A percentile compares a stretch with the other conserved stretches of the same genome.
Evolutionary conservation across 164 flowering plant species (phyloP).

Genomic region (Vitis cinerea): DNA sequence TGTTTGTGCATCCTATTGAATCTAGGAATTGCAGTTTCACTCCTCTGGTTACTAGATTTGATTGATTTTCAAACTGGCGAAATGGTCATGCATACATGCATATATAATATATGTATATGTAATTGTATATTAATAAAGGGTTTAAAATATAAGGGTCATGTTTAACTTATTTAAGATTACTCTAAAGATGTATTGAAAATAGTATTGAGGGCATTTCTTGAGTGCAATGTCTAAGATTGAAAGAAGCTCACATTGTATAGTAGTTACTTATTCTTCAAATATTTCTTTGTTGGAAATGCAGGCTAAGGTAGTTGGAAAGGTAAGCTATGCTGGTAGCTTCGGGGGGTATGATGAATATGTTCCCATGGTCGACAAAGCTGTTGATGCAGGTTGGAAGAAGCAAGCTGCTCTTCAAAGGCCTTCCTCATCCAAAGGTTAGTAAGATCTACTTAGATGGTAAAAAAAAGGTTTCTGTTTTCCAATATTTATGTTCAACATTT

Average conservation of each 20-base stretch:
- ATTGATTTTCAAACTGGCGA: too few species aligned
- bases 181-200: background rate
- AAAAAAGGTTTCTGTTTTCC: too few species aligned
- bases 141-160: too few species aligned
- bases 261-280: background rate
- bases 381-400: constrained; percentile 78
- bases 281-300: constrained; percentile 17
- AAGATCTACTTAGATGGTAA: background rate
- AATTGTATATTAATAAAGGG: too few species aligned
- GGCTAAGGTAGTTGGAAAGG: constrained; percentile 63
- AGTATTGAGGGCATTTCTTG: background rate
- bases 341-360: constrained; percentile 80
- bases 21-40: too few species aligned
- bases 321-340: constrained; percentile 38
- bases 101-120: too few species aligned
- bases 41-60: background rate
- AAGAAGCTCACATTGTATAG: background rate
- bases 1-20: too few species aligned
- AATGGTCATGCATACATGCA: too few species aligned
- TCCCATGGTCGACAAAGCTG: constrained; percentile 93
- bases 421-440: constrained; percentile 53
- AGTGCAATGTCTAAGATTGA: constrained; percentile 1
- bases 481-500: too few species aligned
- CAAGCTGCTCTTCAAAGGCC: constrained; percentile 44
- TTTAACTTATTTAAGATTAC: too few species aligned